A percentile compares a stretch with the other conserved stretches of the same genome.
Conservation (phyloP, 257 asterid species). For the Lantana camara region DNA sequence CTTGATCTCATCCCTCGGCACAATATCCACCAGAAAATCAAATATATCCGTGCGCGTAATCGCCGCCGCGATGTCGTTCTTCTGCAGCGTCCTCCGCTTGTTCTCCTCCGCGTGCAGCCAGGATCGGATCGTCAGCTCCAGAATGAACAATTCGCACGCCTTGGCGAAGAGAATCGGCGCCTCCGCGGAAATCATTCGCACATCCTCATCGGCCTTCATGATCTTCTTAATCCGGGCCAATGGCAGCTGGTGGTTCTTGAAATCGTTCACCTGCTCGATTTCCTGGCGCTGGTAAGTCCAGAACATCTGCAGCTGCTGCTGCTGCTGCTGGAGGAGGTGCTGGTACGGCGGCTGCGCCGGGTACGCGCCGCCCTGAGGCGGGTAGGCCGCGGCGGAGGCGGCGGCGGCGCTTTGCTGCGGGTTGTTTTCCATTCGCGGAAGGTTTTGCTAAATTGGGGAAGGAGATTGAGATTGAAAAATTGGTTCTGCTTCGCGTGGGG, state of each 20-base stretch:
- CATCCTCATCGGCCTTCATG: conserved; percentile 96
- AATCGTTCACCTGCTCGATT: conserved; percentile 80
- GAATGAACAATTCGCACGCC: conserved; percentile 93
- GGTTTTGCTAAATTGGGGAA: conserved; percentile 6
- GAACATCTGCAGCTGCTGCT: conserved; percentile 76
- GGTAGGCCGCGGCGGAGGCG: conserved; percentile 48
- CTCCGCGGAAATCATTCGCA: conserved; percentile 94
- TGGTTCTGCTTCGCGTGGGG: not conserved
- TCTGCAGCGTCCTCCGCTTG: conserved; percentile 88
- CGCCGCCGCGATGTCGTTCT: conserved; percentile 90
- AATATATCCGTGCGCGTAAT: conserved; percentile 89
- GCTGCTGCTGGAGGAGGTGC: conserved; percentile 84
- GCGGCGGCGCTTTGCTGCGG: conserved; percentile 61
- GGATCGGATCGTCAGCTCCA: conserved; percentile 89
- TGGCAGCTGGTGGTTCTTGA: conserved; percentile 89
- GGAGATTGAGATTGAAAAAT: conserved; percentile 16
- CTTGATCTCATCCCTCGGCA: conserved; percentile 85
- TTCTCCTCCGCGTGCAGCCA: conserved; percentile 98
- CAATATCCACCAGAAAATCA: conserved; percentile 87
- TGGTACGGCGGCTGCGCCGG: conserved; percentile 67
- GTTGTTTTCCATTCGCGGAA: conserved; percentile 64
- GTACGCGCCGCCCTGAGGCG: conserved; percentile 43
- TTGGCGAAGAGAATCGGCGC: conserved; percentile 91
- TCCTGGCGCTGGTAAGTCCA: conserved; percentile 78
- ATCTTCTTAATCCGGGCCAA: conserved; percentile 92